Evolutionary conservation across 1,284 basidiomycete species (phyloP).

Genomic region (Leccinum variabile): DNA sequence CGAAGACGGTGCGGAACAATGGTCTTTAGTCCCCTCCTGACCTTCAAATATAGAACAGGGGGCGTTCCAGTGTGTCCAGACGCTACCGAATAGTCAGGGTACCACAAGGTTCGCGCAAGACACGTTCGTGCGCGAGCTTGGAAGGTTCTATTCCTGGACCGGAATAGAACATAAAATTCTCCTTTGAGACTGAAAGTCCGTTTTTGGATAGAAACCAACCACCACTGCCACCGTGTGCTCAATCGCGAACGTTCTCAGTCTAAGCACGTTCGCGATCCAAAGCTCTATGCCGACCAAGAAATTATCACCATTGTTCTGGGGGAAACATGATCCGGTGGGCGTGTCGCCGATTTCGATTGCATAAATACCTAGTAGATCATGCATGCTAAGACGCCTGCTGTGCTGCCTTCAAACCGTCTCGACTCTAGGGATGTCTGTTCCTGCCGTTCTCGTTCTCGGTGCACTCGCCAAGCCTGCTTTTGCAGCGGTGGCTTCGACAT

Average conservation of each 20-base stretch:
- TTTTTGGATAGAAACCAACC: neutral
- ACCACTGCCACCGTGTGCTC: too few species aligned
- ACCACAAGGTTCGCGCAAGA: slow-evolving; percentile 4
- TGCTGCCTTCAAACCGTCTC: neutral
- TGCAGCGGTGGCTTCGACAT: slow-evolving; percentile 19
- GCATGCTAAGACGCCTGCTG: neutral
- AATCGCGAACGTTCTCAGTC: neutral
- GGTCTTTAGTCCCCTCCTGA: neutral
- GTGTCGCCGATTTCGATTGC: neutral
- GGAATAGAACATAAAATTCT: neutral
- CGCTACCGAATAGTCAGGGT: neutral
- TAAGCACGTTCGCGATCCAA: neutral
- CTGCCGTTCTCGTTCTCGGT: slow-evolving; percentile 18
- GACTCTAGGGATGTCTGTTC: slow-evolving; percentile 16
- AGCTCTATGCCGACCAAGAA: neutral
- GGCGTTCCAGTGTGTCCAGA: neutral
- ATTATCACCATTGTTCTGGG: neutral
- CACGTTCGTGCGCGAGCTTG: slow-evolving; percentile 19
- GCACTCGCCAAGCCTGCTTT: slow-evolving; percentile 18
- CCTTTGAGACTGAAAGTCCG: neutral
- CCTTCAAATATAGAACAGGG: slow-evolving; percentile 1
- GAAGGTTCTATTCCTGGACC: neutral
- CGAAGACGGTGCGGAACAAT: neutral
- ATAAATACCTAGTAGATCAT: slow-evolving; percentile 19
- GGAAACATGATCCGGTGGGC: slow-evolving; percentile 1